Conservation (phyloP, 148 eudicot species). For the Rhododendron griersonianum region DNA sequence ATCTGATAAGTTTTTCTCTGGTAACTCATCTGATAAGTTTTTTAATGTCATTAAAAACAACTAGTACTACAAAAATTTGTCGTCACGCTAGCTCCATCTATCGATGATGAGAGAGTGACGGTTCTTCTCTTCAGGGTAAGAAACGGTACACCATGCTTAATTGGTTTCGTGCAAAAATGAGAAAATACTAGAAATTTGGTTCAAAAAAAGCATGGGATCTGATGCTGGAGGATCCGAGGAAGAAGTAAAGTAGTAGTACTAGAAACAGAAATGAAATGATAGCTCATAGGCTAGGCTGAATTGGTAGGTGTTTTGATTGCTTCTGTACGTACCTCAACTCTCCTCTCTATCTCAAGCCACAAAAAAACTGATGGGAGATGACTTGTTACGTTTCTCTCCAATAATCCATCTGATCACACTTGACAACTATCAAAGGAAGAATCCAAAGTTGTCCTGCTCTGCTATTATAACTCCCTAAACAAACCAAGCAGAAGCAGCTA, state of each 20-base stretch:
- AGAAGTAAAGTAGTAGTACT: too few relatives aligned
- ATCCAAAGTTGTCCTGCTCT: background rate
- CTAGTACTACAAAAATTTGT: too few relatives aligned
- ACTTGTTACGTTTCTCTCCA: background rate
- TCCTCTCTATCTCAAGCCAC: too few relatives aligned
- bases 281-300: too few relatives aligned
- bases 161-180: background rate
- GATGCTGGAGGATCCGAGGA: background rate
- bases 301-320: background rate
- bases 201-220: background rate
- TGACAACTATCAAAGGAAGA: background rate
- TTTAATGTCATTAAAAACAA: too few relatives aligned
- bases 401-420: background rate
- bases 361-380: too few relatives aligned
- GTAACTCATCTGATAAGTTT: too few relatives aligned
- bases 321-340: background rate
- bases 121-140: background rate
- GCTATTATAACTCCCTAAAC: background rate
- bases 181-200: background rate
- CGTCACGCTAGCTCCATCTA: too few relatives aligned
- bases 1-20: too few relatives aligned
- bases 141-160: background rate
- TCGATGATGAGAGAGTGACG: background rate
- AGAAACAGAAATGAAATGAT: background rate
- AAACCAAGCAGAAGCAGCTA: too few relatives aligned